Base-by-base conservation (phyloP, 2,329 filamentous ascomycete genomes). In the Geosmithia putterillii region DNA sequence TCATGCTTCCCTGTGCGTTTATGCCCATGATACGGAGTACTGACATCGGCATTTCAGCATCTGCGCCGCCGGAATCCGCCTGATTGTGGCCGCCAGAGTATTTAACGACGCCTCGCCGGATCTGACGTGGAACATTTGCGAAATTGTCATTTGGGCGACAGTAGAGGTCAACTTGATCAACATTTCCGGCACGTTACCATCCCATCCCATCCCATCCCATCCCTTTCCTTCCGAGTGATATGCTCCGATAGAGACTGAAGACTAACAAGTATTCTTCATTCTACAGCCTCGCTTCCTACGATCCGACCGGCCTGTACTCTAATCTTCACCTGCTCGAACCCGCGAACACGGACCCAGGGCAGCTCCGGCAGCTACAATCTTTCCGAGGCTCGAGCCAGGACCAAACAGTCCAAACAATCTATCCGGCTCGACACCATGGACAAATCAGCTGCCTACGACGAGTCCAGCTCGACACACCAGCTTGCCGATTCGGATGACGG, bases 391-490 rank as follows among this genome's bases (percentile, higher is more conserved):
- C 45, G 42, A 39, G 42, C 38, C 42, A 42, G 35, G 35, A 46
- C 42, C 34, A 44, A 46, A 34, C 38, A 42, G 17, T 40, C 42
- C 34, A 44, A 46, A 34, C 38, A 42, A 17, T 40, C 42, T 14
- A 44, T 46, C 42, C 45, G 45, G 3, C 45, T 46, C 34, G 42
- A 44, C 34, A 15, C 28, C 37, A 44, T 46, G 14, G 36, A 7
- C 22, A 44, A 46, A 40, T 44, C 45, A n/a, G 19, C 38, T 21
- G 25, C 42, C 23, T 38, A 44, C 19, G 45, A 46, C 17, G 45
- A 44, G 22, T 46, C 45, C 25, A 46, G 45, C 42, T 46, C 45
- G 17, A 44, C 39, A 25, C 45, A 44, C 45, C 42, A 46, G 45
- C 45, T 46, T 9, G 45, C 45, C 34, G 45, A 44, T 22, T 40